Evolutionary conservation across 331 rosid species (phyloP).

Genomic region (Spiraea crenata): DNA sequence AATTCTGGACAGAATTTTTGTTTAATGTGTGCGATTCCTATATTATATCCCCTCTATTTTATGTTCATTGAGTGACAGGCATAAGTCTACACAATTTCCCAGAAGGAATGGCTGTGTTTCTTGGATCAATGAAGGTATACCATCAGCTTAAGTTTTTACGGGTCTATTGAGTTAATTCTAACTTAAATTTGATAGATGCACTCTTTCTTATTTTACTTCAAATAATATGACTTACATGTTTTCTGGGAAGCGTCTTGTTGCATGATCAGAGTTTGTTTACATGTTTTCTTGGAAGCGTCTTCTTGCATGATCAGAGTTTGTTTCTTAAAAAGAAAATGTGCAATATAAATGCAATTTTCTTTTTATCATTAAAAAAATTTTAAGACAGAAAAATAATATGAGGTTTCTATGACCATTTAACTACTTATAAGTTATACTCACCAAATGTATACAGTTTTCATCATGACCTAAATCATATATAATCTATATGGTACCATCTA

Average conservation of each 20-base stretch:
- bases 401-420: not conserved
- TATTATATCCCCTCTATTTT: not conserved
- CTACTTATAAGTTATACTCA: not conserved
- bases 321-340: not conserved
- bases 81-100: slow-evolving; percentile 98
- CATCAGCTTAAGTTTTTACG: not conserved
- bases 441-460: not conserved
- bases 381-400: not conserved
- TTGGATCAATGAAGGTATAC: slow-evolving; percentile 91
- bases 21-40: not conserved
- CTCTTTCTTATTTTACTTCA: slow-evolving; percentile 13
- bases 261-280: not conserved
- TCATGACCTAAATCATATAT: slow-evolving; percentile 4
- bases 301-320: not conserved
- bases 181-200: slow-evolving; percentile 2
- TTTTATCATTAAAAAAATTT: not conserved
- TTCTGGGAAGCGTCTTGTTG: not conserved
- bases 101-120: slow-evolving; percentile 99
- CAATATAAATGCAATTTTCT: not conserved
- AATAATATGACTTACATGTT: not conserved
- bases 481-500: not conserved
- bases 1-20: not conserved
- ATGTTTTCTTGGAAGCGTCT: not conserved
- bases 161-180: slow-evolving; percentile 9
- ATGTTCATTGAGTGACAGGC: slow-evolving; percentile 45